These are phyloP conservation scores for Mycoemilia scoparia DNA, from an alignment of 192 early-diverging fungal genomes.

Conservation along the genomic window DNA sequence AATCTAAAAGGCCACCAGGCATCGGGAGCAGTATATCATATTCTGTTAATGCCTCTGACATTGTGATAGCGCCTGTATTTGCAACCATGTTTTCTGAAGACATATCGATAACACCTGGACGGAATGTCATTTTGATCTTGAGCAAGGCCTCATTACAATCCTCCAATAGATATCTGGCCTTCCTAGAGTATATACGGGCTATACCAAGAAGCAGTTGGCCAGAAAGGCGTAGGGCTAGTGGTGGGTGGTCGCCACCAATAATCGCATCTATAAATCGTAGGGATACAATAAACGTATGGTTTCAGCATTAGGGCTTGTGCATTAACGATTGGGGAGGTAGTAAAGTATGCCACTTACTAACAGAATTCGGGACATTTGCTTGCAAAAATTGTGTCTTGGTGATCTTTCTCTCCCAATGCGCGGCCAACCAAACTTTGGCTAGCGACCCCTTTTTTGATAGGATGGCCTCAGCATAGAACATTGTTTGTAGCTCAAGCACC, in stretches of 20 bases:
- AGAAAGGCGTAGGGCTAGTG: constrained; percentile 83
- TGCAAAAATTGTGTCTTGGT: constrained; percentile 86
- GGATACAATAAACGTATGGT: constrained; percentile 2
- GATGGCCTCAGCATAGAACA: constrained; percentile 67
- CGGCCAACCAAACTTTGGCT: constrained; percentile 93
- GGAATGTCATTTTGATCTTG: constrained; percentile 78
- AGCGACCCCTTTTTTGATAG: constrained; percentile 73
- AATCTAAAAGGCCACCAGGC: constrained; percentile 20
- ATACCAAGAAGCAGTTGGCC: constrained; percentile 94
- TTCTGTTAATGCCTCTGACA: constrained; percentile 71
- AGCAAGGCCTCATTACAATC: constrained; percentile 92
- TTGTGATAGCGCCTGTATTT: constrained; percentile 64
- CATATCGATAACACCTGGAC: constrained; percentile 64
- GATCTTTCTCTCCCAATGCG: constrained; percentile 93
- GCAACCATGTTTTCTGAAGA: constrained; percentile 52
- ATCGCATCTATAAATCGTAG: constrained; percentile 74
- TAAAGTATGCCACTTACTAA: constrained; percentile 13
- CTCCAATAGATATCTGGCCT: constrained; percentile 88
- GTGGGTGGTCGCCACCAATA: constrained; percentile 56
- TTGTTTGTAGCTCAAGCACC: constrained; percentile 2
- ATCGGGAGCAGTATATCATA: constrained; percentile 83
- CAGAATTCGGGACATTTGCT: constrained; percentile 74
- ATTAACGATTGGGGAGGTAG: not conserved
- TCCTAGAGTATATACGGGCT: constrained; percentile 85
- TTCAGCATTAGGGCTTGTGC: not conserved